These are phyloP conservation scores for Micromonas commoda DNA, from an alignment of 139 green algal genomes.

Conservation along the genomic window DNA sequence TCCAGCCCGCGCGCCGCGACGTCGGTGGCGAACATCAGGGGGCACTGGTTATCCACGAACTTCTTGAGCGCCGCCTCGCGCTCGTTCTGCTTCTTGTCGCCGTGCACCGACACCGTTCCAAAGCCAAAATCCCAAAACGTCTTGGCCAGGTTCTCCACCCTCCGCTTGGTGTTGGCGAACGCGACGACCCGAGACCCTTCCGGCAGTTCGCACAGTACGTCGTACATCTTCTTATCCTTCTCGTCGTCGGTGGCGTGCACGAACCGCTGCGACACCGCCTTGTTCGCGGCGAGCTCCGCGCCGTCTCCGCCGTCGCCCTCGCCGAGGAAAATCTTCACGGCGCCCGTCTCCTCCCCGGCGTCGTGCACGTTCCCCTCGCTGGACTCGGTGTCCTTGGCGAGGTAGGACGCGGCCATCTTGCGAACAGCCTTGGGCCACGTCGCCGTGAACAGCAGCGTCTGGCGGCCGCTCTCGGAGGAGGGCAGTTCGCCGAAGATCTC, in stretches of 20 bases:
- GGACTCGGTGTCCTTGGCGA: neutral
- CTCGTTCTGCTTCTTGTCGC: conserved; percentile 50
- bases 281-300: conserved; percentile 32
- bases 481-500: conserved; percentile 20
- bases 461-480: conserved; percentile 27
- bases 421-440: conserved; percentile 52
- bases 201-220: conserved; percentile 17
- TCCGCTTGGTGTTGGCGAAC: conserved; percentile 42
- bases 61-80: conserved; percentile 43
- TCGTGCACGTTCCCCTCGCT: conserved; percentile 42
- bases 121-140: conserved; percentile 16
- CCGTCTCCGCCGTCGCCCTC: neutral
- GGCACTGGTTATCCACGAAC: conserved; percentile 44
- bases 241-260: conserved; percentile 28
- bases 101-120: conserved; percentile 46
- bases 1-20: conserved; percentile 44
- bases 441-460: conserved; percentile 52
- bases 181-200: conserved; percentile 25
- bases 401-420: conserved; percentile 31
- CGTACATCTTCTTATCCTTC: conserved; percentile 32
- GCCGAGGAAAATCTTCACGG: conserved; percentile 10
- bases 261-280: conserved; percentile 31
- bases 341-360: neutral
- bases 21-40: conserved; percentile 48
- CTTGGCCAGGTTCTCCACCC: conserved; percentile 67